These are phyloP conservation scores for Malassezia vespertilionis DNA, from an alignment of 1,284 basidiomycete species.

Conservation along the genomic window DNA sequence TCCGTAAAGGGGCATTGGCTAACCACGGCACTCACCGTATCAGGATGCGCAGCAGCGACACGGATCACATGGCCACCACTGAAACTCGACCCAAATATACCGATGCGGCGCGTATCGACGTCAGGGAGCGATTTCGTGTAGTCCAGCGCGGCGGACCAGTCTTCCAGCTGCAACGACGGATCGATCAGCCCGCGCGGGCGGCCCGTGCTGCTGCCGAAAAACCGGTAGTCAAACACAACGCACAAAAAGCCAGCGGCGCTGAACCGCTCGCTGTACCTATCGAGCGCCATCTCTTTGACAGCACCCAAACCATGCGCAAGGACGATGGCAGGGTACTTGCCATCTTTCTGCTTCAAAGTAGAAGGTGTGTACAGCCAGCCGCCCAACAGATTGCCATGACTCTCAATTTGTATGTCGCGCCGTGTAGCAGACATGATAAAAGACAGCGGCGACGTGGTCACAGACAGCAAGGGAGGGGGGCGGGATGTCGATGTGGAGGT, in stretches of 20 bases:
- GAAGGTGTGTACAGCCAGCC: too few relatives aligned
- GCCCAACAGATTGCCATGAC: too few relatives aligned
- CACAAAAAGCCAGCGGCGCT: conserved; percentile 22
- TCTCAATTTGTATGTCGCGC: too few relatives aligned
- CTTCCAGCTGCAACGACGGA: conserved; percentile 22
- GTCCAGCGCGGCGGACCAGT: conserved; percentile 26
- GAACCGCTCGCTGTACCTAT: conserved; percentile 22
- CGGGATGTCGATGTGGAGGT: too few relatives aligned
- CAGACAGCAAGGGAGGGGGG: too few relatives aligned
- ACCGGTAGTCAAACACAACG: conserved; percentile 34
- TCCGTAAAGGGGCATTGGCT: conserved; percentile 38
- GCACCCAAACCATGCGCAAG: conserved; percentile 31
- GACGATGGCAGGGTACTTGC: conserved; percentile 21
- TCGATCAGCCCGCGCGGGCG: conserved; percentile 29
- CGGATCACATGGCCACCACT: conserved; percentile 35
- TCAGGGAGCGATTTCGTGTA: conserved; percentile 16
- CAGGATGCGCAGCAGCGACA: conserved; percentile 22
- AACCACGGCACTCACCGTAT: conserved; percentile 26
- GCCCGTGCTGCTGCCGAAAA: conserved; percentile 22
- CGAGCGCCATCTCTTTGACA: conserved; percentile 27
- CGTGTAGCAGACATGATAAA: too few relatives aligned
- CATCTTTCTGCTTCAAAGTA: too few relatives aligned
- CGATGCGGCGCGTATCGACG: conserved; percentile 26
- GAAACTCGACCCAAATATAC: conserved; percentile 31
- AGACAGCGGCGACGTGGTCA: too few relatives aligned